These are phyloP conservation scores for Aspergillus ibericus DNA, from an alignment of 2,329 filamentous ascomycete species.

Conservation along the genomic window DNA sequence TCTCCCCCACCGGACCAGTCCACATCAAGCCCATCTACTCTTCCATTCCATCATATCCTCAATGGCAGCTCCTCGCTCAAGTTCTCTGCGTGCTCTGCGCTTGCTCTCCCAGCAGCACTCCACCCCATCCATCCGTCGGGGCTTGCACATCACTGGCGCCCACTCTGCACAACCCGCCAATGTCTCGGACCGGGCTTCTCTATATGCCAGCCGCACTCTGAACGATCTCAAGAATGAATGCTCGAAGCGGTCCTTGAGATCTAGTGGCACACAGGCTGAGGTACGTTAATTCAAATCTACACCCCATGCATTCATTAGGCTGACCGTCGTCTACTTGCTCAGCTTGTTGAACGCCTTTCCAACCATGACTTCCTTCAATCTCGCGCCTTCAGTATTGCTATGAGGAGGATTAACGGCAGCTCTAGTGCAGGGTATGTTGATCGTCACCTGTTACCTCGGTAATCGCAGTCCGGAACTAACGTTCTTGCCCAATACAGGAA, in stretches of 20 bases:
- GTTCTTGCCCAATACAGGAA: constrained; percentile 49
- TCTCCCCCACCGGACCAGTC: neutral
- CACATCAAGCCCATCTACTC: neutral
- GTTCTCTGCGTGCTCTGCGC: constrained; percentile 47
- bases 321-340: constrained; percentile 3
- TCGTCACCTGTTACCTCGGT: neutral
- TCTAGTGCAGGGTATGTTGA: constrained; percentile 39
- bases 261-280: constrained; percentile 51
- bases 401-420: constrained; percentile 49
- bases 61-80: constrained; percentile 49
- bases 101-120: constrained; percentile 41
- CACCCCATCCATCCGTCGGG: constrained; percentile 44
- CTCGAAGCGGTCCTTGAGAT: constrained; percentile 49
- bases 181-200: constrained; percentile 52
- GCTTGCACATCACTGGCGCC: constrained; percentile 61
- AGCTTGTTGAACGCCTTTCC: constrained; percentile 54
- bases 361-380: constrained; percentile 55
- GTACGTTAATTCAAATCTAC: constrained; percentile 32
- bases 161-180: constrained; percentile 55
- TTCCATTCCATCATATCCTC: constrained; percentile 1
- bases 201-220: constrained; percentile 53
- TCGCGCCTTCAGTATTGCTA: constrained; percentile 57
- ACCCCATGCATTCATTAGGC: neutral
- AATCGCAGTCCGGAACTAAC: constrained; percentile 15
- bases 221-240: constrained; percentile 54